Base-by-base conservation (phyloP, 2,329 filamentous ascomycete species). In the Botrytis fabae region DNA sequence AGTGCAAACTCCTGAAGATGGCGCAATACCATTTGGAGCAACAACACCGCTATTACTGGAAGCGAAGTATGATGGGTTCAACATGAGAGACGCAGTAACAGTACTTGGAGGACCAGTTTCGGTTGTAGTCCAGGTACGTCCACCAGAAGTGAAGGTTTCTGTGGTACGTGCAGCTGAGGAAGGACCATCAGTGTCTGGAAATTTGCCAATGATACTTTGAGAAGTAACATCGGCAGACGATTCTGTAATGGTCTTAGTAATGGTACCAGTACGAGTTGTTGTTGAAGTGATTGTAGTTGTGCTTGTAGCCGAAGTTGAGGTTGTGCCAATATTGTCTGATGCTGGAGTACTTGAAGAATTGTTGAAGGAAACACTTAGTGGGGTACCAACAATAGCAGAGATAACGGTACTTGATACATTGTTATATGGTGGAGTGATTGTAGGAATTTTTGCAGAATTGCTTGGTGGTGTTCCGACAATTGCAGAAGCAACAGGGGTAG, bases 111-210 rank as follows among this genome's bases (percentile, higher is more conserved):
- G 60, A 14, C 44, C 70, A 20, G 48, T 71, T 28, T 71, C 70
- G 9, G 70, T 71, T n/a, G 61, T 71, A 20, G 61, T 66, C 60
- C 61, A 71, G 6, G 46, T 71, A 32, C 70, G 65, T 42, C 61
- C 46, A 32, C 70, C 61, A 32, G 70, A 66, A 38, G 70, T 71
- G 28, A 71, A 54, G 5, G 38, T 71, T n/a, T 66, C 70, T 18
- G 28, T 71, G 3, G 38, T 59, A 8, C n/a, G 22, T 22, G 25
- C 44, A 44, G 32, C n/a, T 25, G 28, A 25, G 25, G 38, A n/a
- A 38, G 28, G n/a, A 32, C n/a, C 35, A 25, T 25, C 44, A 64
- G 42, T 57, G 2, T 20, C 10, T 18, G 61, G 44, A 57, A 66
- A 22, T 42, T 71, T 71, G 28, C 61, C 70, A n/a, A 71, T 57